These are phyloP conservation scores for Cymbopogon flexuosus DNA, from an alignment of 202 grass and related monocot genomes.

Conservation along the genomic window DNA sequence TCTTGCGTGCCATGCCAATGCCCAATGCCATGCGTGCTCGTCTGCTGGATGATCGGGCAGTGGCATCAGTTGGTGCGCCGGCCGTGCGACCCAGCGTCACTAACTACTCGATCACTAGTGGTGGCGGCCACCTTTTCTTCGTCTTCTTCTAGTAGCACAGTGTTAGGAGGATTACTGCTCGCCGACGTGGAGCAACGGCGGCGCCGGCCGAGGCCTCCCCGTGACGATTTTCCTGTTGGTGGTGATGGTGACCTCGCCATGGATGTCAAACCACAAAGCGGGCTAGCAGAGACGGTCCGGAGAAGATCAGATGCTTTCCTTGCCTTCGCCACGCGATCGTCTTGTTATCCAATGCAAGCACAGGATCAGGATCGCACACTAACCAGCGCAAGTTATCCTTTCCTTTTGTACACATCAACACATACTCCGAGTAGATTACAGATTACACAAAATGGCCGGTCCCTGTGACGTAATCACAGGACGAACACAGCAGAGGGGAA, in stretches of 20 bases:
- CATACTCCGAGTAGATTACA: too few relatives aligned
- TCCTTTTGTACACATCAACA: not conserved
- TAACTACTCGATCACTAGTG: not conserved
- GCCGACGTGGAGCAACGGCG: not conserved
- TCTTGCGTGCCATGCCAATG: not conserved
- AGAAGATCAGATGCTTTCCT: conserved; percentile 4
- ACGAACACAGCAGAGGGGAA: not conserved
- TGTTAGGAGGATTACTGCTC: conserved; percentile 12
- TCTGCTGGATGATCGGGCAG: not conserved
- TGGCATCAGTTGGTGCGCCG: not conserved
- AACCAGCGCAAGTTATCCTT: conserved; percentile 26
- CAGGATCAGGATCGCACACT: conserved; percentile 14
- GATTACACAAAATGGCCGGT: too few relatives aligned
- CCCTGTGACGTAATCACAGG: not conserved
- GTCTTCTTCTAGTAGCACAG: not conserved
- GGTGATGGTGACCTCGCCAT: not conserved
- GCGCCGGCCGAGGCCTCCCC: not conserved
- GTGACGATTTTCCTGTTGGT: conserved; percentile 4
- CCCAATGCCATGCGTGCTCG: not conserved
- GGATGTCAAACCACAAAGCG: not conserved
- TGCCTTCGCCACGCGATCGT: conserved; percentile 17
- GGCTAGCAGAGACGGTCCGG: not conserved
- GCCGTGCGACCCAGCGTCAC: not conserved
- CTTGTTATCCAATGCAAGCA: conserved; percentile 3
- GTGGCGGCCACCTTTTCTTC: not conserved